Evolutionary conservation across 371 early-diverging fungal species (phyloP).

Genomic region (Lichtheimia hyalospora): DNA sequence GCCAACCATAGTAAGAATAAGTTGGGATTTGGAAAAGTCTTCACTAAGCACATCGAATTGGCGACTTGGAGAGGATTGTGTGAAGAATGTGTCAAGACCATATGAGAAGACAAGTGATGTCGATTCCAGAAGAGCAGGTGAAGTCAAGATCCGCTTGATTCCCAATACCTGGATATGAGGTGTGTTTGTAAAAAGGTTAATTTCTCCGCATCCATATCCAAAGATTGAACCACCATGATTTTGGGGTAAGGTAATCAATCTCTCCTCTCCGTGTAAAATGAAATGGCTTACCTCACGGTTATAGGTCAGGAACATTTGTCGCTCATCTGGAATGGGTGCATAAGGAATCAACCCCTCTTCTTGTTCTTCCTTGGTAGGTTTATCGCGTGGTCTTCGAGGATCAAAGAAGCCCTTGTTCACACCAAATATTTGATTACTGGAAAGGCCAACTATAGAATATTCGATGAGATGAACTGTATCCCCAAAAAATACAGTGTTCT

Average conservation of each 20-base stretch:
- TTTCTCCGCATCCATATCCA: no score
- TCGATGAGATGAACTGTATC: neutral
- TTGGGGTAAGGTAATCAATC: neutral
- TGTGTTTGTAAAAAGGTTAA: no score
- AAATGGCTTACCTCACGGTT: constrained; percentile 45
- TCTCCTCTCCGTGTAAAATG: neutral
- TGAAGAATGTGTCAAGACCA: constrained; percentile 89
- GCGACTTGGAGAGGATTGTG: constrained; percentile 80
- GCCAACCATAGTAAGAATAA: constrained; percentile 80
- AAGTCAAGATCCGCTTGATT: constrained; percentile 63
- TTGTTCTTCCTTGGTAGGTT: constrained; percentile 67
- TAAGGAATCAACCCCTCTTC: constrained; percentile 88
- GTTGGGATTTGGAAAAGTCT: constrained; percentile 83
- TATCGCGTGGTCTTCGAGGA: constrained; percentile 75
- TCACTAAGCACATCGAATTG: constrained; percentile 91
- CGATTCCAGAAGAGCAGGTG: constrained; percentile 87
- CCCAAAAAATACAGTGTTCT: neutral
- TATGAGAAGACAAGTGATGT: constrained; percentile 86
- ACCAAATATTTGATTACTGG: constrained; percentile 69
- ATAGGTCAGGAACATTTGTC: constrained; percentile 75
- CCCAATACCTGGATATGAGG: constrained; percentile 59
- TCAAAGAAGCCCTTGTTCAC: constrained; percentile 82
- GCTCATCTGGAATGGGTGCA: constrained; percentile 64
- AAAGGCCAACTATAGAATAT: constrained; percentile 58
- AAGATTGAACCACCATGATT: no score